These are phyloP conservation scores for Syzygium aromaticum DNA, from an alignment of 345 rosid genomes.

Conservation along the genomic window DNA sequence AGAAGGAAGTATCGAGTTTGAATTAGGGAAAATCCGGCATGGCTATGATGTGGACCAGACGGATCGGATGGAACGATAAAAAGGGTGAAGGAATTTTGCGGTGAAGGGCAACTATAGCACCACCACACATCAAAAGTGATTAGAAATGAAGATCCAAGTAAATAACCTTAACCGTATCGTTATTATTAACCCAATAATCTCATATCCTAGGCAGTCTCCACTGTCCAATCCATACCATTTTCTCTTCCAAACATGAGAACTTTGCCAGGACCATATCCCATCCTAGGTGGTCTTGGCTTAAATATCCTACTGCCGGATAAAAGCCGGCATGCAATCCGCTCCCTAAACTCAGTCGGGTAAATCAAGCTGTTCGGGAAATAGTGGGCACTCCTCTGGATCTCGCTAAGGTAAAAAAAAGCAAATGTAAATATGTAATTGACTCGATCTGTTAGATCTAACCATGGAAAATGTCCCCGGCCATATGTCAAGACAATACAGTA, in stretches of 20 bases:
- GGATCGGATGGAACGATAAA: neutral
- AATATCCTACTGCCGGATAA: neutral
- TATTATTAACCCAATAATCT: neutral
- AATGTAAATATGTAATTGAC: neutral
- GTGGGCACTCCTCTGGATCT: neutral
- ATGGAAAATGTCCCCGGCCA: neutral
- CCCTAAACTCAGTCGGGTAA: neutral
- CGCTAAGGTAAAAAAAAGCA: neutral
- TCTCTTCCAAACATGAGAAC: neutral
- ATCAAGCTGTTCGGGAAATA: neutral
- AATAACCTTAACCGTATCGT: neutral
- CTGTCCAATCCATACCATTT: neutral
- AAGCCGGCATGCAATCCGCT: neutral
- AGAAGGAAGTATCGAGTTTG: neutral
- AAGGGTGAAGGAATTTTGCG: neutral
- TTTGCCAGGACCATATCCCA: neutral
- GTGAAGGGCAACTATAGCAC: neutral
- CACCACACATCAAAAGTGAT: neutral
- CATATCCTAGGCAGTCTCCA: neutral
- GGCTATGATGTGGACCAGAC: neutral
- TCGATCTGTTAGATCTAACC: neutral
- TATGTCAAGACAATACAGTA: neutral
- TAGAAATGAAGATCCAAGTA: neutral
- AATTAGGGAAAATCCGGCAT: neutral
- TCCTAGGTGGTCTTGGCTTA: neutral